Conservation (phyloP, 345 rosid species). For the Trapa incisa region DNA sequence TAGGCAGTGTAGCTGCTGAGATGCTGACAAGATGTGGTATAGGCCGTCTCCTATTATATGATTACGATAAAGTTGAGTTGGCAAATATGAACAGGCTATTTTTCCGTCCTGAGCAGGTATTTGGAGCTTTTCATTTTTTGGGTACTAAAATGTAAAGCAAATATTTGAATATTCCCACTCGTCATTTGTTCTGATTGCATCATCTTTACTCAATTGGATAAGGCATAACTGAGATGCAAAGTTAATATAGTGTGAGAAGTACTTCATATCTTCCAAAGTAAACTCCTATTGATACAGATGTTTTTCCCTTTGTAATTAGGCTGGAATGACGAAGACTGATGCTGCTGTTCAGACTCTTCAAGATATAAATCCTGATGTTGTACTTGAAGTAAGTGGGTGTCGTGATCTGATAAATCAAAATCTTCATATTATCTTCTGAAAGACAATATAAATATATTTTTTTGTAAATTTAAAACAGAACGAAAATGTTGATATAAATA, state of each 20-base stretch:
- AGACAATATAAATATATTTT: not conserved
- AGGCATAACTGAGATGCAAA: not conserved
- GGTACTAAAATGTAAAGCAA: not conserved
- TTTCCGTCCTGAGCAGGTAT: slow-evolving; percentile 93
- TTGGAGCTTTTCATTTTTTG: not conserved
- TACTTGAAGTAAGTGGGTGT: slow-evolving; percentile 46
- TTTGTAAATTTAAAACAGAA: too few species aligned
- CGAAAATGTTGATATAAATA: not conserved
- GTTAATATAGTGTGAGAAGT: not conserved
- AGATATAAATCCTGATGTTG: slow-evolving; percentile 88
- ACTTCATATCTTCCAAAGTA: not conserved
- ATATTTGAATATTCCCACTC: not conserved
- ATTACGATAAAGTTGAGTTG: slow-evolving; percentile 87
- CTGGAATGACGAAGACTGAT: slow-evolving; percentile 97
- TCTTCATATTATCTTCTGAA: not conserved
- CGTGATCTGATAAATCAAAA: not conserved
- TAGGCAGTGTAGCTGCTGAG: slow-evolving; percentile 98
- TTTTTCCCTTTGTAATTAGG: slow-evolving; percentile 23
- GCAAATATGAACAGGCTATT: slow-evolving; percentile 96
- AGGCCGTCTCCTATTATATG: slow-evolving; percentile 91
- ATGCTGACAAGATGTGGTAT: slow-evolving; percentile 97
- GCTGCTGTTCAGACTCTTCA: slow-evolving; percentile 96
- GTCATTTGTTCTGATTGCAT: not conserved
- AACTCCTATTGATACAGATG: not conserved
- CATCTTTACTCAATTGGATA: not conserved